Conservation (phyloP, 257 asterid species). For the Solanum piurae region DNA sequence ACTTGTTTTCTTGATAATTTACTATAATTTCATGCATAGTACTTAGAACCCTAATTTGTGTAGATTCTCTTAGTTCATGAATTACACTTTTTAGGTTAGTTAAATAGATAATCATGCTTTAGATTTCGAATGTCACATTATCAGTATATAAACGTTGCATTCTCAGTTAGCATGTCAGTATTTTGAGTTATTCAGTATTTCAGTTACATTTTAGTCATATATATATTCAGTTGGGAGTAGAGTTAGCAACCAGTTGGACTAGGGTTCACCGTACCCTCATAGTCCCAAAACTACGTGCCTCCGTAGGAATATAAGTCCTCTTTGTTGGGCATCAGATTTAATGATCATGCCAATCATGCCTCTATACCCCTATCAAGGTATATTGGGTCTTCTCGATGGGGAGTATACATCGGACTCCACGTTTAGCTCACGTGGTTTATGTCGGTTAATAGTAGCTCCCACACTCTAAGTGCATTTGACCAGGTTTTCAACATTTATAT, state of each 20-base stretch:
- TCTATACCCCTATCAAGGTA: background rate
- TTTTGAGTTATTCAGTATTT: no score
- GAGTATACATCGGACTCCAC: background rate
- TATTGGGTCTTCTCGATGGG: background rate
- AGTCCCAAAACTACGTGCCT: background rate
- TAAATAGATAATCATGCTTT: background rate
- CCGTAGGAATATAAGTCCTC: background rate
- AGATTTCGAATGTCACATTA: background rate
- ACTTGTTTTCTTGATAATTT: background rate
- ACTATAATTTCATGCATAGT: background rate
- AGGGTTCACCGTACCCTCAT: background rate
- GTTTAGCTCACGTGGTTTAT: background rate
- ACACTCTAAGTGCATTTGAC: background rate
- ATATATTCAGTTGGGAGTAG: background rate
- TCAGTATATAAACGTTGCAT: background rate
- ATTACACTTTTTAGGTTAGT: background rate
- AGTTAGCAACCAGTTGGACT: background rate
- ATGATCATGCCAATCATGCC: background rate
- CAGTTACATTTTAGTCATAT: background rate
- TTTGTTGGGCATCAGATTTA: background rate
- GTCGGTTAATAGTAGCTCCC: background rate
- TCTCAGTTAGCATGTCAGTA: background rate
- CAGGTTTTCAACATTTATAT: background rate
- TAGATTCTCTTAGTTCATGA: background rate
- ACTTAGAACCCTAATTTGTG: background rate